Evolutionary conservation across 805 yeast species (phyloP).

Genomic region (Starmerella bombicola): DNA sequence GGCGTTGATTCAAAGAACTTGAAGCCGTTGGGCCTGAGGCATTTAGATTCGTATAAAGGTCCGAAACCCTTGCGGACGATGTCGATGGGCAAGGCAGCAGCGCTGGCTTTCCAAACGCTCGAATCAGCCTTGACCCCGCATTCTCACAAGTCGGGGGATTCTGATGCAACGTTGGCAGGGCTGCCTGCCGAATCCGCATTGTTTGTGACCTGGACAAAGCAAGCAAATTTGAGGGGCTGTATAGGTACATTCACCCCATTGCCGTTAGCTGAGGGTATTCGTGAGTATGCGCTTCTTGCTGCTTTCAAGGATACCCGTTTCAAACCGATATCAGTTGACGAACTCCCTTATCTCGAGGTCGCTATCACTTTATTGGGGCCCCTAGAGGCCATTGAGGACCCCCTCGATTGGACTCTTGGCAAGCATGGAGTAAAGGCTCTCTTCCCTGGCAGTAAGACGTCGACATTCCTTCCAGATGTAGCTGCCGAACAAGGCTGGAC

Average conservation of each 20-base stretch:
- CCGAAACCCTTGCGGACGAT: too few species aligned
- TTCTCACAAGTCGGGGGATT: too few species aligned
- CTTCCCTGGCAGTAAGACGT: constrained; percentile 40
- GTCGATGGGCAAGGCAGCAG: constrained; percentile 8
- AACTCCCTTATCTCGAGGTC: constrained; percentile 42
- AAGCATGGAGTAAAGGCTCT: constrained; percentile 62
- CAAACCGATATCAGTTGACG: constrained; percentile 44
- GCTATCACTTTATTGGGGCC: constrained; percentile 54
- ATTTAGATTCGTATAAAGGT: too few species aligned
- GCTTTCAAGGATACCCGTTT: constrained; percentile 76
- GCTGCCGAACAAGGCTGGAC: constrained; percentile 81
- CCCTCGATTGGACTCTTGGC: constrained; percentile 71
- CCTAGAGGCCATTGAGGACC: constrained; percentile 41
- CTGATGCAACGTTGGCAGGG: background rate
- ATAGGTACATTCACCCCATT: constrained; percentile 71
- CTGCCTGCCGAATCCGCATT: constrained; percentile 39
- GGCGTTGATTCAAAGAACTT: too few species aligned
- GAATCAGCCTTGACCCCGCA: constrained; percentile 10
- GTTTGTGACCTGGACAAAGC: too few species aligned
- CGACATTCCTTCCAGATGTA: constrained; percentile 85
- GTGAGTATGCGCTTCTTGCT: constrained; percentile 48
- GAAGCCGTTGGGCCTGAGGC: too few species aligned
- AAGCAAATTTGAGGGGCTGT: constrained; percentile 59
- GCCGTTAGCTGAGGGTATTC: constrained; percentile 45
- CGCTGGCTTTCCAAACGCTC: constrained; percentile 16